Conservation (phyloP, 441 rosid genomes). For the Pelargonium exstipulatum region DNA sequence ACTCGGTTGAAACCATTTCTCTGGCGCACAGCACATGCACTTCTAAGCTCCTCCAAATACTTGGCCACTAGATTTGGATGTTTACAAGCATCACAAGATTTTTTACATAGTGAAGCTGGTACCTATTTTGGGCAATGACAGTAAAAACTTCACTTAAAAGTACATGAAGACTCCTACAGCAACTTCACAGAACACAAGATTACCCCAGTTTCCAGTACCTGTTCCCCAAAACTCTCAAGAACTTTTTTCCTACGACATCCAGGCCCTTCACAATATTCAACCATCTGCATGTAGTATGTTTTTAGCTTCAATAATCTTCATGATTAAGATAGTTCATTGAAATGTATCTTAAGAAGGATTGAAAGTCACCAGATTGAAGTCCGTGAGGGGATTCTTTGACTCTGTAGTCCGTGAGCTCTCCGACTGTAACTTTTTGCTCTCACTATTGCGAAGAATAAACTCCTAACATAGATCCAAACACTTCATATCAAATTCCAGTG, state of each 20-base stretch:
- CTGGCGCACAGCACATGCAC: slow-evolving; percentile 35
- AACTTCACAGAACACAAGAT: slow-evolving; percentile 8
- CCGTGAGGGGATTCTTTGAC: slow-evolving; percentile 51
- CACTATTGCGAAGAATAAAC: slow-evolving; percentile 60
- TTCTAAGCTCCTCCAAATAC: slow-evolving; percentile 58
- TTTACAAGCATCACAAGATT: slow-evolving; percentile 84
- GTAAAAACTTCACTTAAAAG: slow-evolving; percentile 15
- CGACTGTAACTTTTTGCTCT: slow-evolving; percentile 51
- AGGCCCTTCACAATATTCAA: slow-evolving; percentile 80
- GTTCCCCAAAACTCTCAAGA: slow-evolving; percentile 87
- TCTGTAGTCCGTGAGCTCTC: slow-evolving; percentile 39
- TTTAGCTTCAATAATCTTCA: slow-evolving; percentile 22
- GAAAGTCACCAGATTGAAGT: slow-evolving; percentile 57
- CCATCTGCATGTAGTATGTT: slow-evolving; percentile 44
- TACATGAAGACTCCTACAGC: slow-evolving; percentile 10
- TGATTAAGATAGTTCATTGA: slow-evolving; percentile 15
- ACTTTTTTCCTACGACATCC: slow-evolving; percentile 89
- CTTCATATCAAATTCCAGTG: slow-evolving; percentile 16
- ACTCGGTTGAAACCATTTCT: slow-evolving; percentile 52
- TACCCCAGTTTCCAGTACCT: slow-evolving; percentile 37
- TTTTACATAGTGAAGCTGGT: slow-evolving; percentile 53
- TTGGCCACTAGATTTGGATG: slow-evolving; percentile 57
- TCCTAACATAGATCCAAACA: slow-evolving; percentile 45
- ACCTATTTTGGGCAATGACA: slow-evolving; percentile 38
- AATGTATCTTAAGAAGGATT: slow-evolving; percentile 13